Conservation (phyloP, 2,329 filamentous ascomycete species). For the Cladosporium sphaerospermum region DNA sequence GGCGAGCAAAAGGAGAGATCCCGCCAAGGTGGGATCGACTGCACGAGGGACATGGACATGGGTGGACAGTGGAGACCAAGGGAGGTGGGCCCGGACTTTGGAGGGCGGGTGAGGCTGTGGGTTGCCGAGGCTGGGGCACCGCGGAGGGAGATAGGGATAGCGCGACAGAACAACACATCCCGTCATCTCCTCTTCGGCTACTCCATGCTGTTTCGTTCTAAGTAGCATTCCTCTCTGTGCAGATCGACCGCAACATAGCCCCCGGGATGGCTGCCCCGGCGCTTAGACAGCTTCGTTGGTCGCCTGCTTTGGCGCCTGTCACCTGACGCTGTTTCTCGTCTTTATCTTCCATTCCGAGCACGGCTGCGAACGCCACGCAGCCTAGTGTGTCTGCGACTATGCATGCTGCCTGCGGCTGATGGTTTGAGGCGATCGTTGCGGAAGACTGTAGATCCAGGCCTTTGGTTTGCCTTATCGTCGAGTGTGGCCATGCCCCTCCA, state of each 20-base stretch:
- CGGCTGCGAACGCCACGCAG: conserved; percentile 5
- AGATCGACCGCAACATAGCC: too few relatives aligned
- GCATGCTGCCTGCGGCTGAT: neutral
- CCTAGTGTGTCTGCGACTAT: neutral
- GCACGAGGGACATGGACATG: neutral
- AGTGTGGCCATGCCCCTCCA: too few relatives aligned
- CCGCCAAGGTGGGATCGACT: conserved; percentile 5
- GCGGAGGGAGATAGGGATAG: neutral
- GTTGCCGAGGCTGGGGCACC: neutral
- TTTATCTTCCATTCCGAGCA: conserved; percentile 1
- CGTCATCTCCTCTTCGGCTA: neutral
- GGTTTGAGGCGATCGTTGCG: too few relatives aligned
- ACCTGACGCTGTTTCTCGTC: neutral
- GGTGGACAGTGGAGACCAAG: neutral
- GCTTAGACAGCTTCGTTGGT: neutral
- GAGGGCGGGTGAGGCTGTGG: neutral
- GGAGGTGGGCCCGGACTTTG: neutral
- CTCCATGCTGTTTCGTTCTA: too few relatives aligned
- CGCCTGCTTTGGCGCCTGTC: conserved; percentile 3
- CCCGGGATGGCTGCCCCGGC: neutral
- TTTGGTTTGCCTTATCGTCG: too few relatives aligned
- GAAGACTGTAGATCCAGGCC: too few relatives aligned
- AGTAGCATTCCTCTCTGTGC: too few relatives aligned
- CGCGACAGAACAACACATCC: neutral
- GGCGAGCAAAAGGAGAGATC: conserved; percentile 8